A percentile compares a stretch with the other conserved stretches of the same genome.
Evolutionary conservation across 768 basidiomycete species (phyloP).

Genomic region (Dendrothele bispora): DNA sequence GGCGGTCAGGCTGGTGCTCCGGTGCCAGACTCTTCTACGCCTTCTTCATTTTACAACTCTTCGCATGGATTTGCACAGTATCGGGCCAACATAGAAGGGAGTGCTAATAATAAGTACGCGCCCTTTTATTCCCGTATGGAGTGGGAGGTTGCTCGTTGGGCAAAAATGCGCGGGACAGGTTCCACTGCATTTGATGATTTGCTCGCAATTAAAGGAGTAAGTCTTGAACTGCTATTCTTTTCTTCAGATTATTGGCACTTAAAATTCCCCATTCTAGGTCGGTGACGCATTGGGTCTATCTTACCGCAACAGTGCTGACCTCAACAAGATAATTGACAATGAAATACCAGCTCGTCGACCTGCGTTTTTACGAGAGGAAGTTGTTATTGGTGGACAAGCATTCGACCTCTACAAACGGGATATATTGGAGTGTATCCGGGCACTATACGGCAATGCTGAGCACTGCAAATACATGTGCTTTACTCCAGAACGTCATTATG

Average conservation of each 20-base stretch:
- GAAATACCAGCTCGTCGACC: conserved; percentile 23
- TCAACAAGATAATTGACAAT: conserved; percentile 34
- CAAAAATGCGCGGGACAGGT: conserved; percentile 23
- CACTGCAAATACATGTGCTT: no score
- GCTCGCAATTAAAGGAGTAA: conserved; percentile 25
- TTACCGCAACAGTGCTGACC: conserved; percentile 23
- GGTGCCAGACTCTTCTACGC: not conserved
- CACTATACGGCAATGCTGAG: no score
- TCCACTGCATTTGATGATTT: no score
- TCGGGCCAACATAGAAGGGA: not conserved
- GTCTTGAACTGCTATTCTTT: no score
- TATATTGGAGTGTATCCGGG: no score
- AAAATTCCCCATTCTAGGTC: conserved; percentile 12
- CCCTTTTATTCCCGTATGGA: conserved; percentile 26
- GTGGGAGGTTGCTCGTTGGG: conserved; percentile 27
- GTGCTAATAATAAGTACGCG: conserved; percentile 4
- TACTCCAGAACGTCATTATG: no score
- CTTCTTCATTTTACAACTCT: not conserved
- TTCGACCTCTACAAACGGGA: conserved; percentile 23
- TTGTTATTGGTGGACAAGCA: conserved; percentile 29
- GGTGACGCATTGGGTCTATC: no score
- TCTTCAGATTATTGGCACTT: not conserved
- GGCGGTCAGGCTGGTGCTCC: not conserved
- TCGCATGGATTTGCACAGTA: not conserved
- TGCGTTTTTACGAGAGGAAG: conserved; percentile 30